Base-by-base conservation (phyloP, 768 basidiomycete species). In the Mycena albidolilacea region DNA sequence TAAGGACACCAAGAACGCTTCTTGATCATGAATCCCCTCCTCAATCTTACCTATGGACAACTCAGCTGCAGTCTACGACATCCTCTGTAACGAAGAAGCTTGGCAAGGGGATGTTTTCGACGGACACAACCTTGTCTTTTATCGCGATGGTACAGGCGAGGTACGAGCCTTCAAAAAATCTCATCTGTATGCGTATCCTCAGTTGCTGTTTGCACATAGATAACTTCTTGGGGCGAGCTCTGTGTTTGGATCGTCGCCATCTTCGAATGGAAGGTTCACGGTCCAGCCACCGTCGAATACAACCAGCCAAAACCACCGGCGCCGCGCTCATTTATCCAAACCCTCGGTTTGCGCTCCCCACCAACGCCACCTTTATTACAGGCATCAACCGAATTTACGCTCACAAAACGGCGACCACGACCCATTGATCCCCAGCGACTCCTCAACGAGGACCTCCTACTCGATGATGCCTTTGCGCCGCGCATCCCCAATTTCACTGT, bases 231-330 rank as follows among this genome's bases (percentile, higher is more conserved):
- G 19, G 69, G 62, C 9, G 61, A 70, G n/a, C 52, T 64, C 43
- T 14, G 15, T n/a, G 19, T 64, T 5, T 64, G 62, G 69, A 70
- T 70, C 62, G 50, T 63, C 21, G 62, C 69, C 39, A 46, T 57
- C 43, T 64, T 70, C 30, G 62, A 70, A 30, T 64, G 69, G 69
- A 70, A 64, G 54, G 61, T 69, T 19, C 39, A 69, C 61, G 68
- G 63, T 37, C 68, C 68, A 19, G 48, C 68, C 35, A 1, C 59
- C 5, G 54, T 62, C 23, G 21, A 62, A 46, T 63, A 54, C 48
- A 37, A 39, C 41, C 23, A 23, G 23, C 41, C 41, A 2, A 43
- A 21, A 19, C 50, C 14, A 23, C 37, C 50, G 14, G 10, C 50
- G 9, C 12, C 41, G 46, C 62, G 30, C 37, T 64, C 63, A 1